Evolutionary conservation across 2,329 filamentous ascomycete genomes (phyloP).

Genomic region (Chaetoscypha palmicola): DNA sequence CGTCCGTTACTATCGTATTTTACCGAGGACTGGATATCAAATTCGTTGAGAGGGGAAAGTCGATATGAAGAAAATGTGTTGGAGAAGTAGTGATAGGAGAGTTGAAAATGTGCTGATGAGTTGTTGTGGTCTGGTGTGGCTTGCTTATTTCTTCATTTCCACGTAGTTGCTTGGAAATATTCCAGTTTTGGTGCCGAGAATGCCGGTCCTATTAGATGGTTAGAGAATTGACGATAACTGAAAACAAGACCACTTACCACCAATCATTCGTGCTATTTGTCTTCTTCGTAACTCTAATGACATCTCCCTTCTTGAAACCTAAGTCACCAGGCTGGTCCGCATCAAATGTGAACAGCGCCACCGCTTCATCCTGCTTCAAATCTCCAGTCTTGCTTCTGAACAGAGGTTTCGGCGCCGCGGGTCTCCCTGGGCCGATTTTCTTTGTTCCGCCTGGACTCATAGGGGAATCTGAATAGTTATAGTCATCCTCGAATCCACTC

Average conservation of each 20-base stretch:
- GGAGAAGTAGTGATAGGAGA: too few relatives aligned
- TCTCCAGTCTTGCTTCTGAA: conserved; percentile 55
- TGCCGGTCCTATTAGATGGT: conserved; percentile 62
- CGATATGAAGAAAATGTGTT: too few relatives aligned
- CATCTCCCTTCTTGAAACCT: conserved; percentile 93
- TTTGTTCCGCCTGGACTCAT: conserved; percentile 34
- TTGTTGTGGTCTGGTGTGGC: too few relatives aligned
- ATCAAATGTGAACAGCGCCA: conserved; percentile 91
- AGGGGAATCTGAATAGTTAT: conserved; percentile 47
- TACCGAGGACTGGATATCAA: too few relatives aligned
- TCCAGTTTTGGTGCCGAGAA: conserved; percentile 74
- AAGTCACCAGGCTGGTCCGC: conserved; percentile 88
- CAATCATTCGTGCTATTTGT: conserved; percentile 93
- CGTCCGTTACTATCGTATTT: too few relatives aligned
- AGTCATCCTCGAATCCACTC: conserved; percentile 41
- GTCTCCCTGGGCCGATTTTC: conserved; percentile 59
- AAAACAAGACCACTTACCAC: conserved; percentile 56
- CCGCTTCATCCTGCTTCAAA: conserved; percentile 68
- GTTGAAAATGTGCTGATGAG: too few relatives aligned
- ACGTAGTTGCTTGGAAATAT: conserved; percentile 87
- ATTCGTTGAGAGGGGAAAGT: too few relatives aligned
- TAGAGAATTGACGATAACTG: background rate
- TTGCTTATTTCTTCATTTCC: conserved; percentile 54
- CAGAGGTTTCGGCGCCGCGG: conserved; percentile 82
- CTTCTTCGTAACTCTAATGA: conserved; percentile 91